Conservation (phyloP, 2,329 filamentous ascomycete genomes). For the Phaeosphaeriaceae sp. region DNA sequence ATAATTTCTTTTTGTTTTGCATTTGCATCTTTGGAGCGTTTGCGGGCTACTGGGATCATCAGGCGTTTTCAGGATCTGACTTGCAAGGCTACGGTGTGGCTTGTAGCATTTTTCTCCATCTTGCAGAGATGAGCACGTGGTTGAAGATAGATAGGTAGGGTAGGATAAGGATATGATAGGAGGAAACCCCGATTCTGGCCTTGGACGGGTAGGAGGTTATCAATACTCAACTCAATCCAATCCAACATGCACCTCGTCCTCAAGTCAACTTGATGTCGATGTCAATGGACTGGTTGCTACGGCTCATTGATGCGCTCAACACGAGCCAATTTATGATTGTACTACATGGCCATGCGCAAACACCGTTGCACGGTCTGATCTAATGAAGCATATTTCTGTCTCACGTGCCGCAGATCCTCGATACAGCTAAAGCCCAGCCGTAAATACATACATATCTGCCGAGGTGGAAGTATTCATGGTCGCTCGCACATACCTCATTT, state of each 20-base stretch:
- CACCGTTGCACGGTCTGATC: too few species aligned
- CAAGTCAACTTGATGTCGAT: too few species aligned
- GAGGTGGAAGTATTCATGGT: too few species aligned
- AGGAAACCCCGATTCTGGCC: neutral
- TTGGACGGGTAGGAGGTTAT: neutral
- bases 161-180: neutral
- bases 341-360: too few species aligned
- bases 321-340: too few species aligned
- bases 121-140: neutral
- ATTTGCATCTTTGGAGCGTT: slow-evolving; percentile 2
- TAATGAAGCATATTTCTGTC: too few species aligned
- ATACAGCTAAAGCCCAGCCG: too few species aligned
- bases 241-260: too few species aligned
- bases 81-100: neutral
- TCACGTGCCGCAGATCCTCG: too few species aligned
- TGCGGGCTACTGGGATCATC: neutral
- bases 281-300: too few species aligned
- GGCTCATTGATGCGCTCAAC: too few species aligned
- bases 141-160: neutral
- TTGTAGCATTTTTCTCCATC: neutral
- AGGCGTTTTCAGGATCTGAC: neutral
- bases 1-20: neutral
- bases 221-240: neutral
- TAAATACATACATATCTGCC: too few species aligned
- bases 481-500: neutral